These are phyloP conservation scores for Mastigamoeba balamuthi DNA, from an alignment of 78 protist genomes.

Conservation along the genomic window DNA sequence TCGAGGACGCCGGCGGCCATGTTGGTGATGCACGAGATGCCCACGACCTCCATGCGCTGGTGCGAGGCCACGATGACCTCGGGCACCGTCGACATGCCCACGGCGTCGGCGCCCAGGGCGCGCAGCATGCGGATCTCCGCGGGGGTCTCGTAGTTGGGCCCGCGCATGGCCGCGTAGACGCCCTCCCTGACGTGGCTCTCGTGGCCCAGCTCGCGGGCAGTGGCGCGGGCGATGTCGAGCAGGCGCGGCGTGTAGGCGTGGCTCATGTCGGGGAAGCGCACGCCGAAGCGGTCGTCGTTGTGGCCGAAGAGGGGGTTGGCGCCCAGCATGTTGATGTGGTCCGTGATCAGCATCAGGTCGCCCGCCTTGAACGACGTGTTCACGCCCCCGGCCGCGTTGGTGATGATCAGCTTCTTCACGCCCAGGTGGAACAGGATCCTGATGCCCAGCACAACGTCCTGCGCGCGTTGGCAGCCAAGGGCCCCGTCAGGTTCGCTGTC, in stretches of 20 bases:
- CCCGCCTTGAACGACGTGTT: not conserved
- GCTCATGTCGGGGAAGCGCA: not conserved
- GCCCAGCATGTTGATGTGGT: slow-evolving; percentile 22
- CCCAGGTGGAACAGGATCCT: slow-evolving; percentile 5
- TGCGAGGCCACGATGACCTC: slow-evolving; percentile 39
- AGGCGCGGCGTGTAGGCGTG: not conserved
- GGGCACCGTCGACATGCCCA: slow-evolving; percentile 41
- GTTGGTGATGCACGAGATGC: not conserved
- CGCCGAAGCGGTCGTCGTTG: slow-evolving; percentile 2
- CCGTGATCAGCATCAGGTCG: slow-evolving; percentile 16
- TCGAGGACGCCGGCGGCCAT: not conserved
- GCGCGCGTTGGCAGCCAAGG: too few relatives aligned
- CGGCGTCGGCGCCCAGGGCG: slow-evolving; percentile 16
- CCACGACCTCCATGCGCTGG: not conserved
- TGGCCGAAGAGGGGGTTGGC: slow-evolving; percentile 15
- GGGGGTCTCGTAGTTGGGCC: slow-evolving; percentile 27
- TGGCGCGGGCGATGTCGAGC: not conserved
- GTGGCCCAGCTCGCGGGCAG: not conserved
- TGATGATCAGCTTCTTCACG: not conserved
- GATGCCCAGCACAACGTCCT: too few relatives aligned
- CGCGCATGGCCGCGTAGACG: slow-evolving; percentile 4
- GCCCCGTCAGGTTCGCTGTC: too few relatives aligned
- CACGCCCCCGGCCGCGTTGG: slow-evolving; percentile 28
- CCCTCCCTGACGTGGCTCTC: not conserved
- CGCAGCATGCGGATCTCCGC: slow-evolving; percentile 15